A percentile compares a stretch with the other conserved stretches of the same genome.
These are phyloP conservation scores for Trifolium fragiferum DNA, from an alignment of 306 rosid species.

Conservation along the genomic window DNA sequence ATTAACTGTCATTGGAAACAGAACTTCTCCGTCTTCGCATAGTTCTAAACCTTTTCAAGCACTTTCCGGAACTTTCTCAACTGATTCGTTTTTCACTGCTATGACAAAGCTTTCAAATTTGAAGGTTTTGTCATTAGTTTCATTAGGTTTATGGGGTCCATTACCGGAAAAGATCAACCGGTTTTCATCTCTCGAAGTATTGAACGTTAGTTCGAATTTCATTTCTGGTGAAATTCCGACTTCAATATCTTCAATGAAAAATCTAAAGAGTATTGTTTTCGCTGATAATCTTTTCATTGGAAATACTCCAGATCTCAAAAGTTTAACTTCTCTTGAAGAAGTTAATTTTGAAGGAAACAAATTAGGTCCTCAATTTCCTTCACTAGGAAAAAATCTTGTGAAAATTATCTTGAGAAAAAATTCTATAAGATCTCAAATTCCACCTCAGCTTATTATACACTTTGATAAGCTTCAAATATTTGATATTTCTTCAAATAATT, in stretches of 20 bases:
- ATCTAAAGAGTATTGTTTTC: constrained; percentile 67
- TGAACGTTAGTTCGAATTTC: constrained; percentile 83
- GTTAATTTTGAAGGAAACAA: constrained; percentile 68
- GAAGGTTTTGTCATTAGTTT: constrained; percentile 64
- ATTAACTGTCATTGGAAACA: constrained; percentile 69
- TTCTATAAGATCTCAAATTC: constrained; percentile 66
- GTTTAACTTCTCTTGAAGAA: constrained; percentile 59
- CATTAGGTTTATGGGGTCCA: constrained; percentile 91
- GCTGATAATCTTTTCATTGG: constrained; percentile 76
- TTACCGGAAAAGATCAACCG: constrained; percentile 73
- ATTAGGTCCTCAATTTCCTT: constrained; percentile 75
- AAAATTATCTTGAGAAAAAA: constrained; percentile 62
- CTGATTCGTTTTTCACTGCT: constrained; percentile 73
- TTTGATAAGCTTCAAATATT: constrained; percentile 59
- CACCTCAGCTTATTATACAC: constrained; percentile 33
- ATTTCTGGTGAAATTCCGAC: constrained; percentile 68
- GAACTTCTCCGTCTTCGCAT: constrained; percentile 51
- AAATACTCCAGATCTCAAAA: constrained; percentile 72
- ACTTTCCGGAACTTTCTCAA: constrained; percentile 71
- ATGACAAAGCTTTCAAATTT: constrained; percentile 80
- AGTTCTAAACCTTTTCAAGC: constrained; percentile 44
- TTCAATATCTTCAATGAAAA: constrained; percentile 57
- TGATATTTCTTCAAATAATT: constrained; percentile 68
- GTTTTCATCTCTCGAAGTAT: constrained; percentile 61
- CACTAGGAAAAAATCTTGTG: constrained; percentile 54